Base-by-base conservation (phyloP, 129 eudicot genomes). In the Apium graveolens region DNA sequence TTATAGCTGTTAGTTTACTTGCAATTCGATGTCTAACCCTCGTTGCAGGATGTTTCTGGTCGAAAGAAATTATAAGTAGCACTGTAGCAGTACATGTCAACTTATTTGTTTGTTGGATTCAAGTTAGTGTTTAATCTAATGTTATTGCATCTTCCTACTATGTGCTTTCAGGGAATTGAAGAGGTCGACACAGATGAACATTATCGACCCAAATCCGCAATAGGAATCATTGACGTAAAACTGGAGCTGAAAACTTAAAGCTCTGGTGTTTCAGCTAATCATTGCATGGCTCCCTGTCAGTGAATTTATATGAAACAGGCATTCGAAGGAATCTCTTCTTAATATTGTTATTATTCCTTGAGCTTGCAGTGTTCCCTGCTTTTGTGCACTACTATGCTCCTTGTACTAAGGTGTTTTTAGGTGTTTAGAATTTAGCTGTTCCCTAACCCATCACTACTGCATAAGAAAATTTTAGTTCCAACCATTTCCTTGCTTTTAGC, bases 181-280 rank as follows among this genome's bases (percentile, higher is more conserved):
- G 97, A 92, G 86, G 93, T 83, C 48, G 97, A 92, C 79, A 90
- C 97, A 17, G 97, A 92, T 66, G 96, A 92, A 45, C 92, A 92
- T 85, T 92, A 88, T 85, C 91, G 87, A 78, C 97, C 97, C 60
- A 92, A 90, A 81, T 85, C 96, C 46, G 86, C 93, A 77, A 92
- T 92, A 27, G 91, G 91, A 70, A 92, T 92, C 84, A 84, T 81
- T 77, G 83, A 90, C 44, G 96, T 92, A 78, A 85, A 89, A 37
- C 86, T 92, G 46, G 83, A 90, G 78, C 93, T 88, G 70, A 92
- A 79, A 76, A 79, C 86, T 38, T 91, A 83, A 65, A 82, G 51
- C 43, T 29, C 75, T 17, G 42, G 18, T 21, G 2, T 45, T 10
- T n/a, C 16, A 26, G n/a, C 42, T 76, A 32, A 16, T 44, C 76